Conservation (phyloP, 1,139 yeast genomes). For the Suhomyces kunorum region DNA sequence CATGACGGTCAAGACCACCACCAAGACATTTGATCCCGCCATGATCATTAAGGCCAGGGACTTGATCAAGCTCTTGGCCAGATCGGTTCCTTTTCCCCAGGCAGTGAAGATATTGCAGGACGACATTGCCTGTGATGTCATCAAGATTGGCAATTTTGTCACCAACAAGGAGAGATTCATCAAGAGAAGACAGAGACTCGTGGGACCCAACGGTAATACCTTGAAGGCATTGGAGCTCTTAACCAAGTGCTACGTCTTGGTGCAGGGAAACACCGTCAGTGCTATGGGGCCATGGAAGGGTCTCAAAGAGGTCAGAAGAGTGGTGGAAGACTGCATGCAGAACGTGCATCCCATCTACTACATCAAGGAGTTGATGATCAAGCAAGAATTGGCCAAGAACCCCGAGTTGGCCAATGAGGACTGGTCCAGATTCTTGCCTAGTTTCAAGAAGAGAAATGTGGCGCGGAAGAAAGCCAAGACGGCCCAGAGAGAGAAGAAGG, state of each 20-base stretch:
- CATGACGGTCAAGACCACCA: conserved; percentile 94
- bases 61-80: conserved; percentile 84
- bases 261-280: conserved; percentile 96
- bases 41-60: conserved; percentile 93
- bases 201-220: conserved; percentile 97
- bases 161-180: conserved; percentile 90
- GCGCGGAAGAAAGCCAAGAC: conserved; percentile 87
- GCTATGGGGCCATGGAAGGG: conserved; percentile 98
- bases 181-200: conserved; percentile 92
- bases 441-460: conserved; percentile 94
- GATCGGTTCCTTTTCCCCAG: conserved; percentile 97
- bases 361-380: conserved; percentile 95
- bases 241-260: conserved; percentile 90
- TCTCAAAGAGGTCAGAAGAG: conserved; percentile 85
- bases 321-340: conserved; percentile 96
- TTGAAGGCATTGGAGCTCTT: conserved; percentile 90
- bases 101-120: conserved; percentile 90
- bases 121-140: conserved; percentile 93
- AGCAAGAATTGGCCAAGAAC: conserved; percentile 88
- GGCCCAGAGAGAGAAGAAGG: conserved; percentile 67
- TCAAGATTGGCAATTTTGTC: conserved; percentile 88
- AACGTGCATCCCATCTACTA: conserved; percentile 96
- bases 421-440: conserved; percentile 96
- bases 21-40: conserved; percentile 95
- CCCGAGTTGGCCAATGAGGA: conserved; percentile 95